Evolutionary conservation across 371 early-diverging fungal genomes (phyloP), one percentile per base, ranked within the genome.

Genomic region (Mortierella sp.): DNA sequence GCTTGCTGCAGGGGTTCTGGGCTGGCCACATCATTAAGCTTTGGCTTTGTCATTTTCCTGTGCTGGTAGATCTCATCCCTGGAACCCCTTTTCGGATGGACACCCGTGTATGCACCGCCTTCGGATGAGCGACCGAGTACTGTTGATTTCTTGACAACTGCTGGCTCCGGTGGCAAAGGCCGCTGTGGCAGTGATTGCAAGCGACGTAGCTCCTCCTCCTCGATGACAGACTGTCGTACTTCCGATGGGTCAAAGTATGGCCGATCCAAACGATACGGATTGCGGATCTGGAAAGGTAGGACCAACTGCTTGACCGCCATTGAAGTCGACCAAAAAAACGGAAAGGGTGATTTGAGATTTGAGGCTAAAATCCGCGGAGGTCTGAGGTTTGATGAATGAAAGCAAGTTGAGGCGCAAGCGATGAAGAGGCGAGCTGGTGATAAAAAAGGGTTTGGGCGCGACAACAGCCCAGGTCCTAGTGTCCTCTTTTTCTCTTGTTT

Each of bases 251-350:
- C 68, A 39, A 64, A 76, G 6, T 41, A 23, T 19, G 76, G 66
- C 26, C 76, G 61, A 23, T 76, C 76, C 30, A 76, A 45, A 16
- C 76, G 70, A 45, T 76, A 76, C 21, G 76, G 76, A 27, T 76
- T 76, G 18, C 76, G 76, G 39, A 69, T 57, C 62, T 65, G 76
- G 23, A 76, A 76, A 3, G 61, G 50, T 0, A 68, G 28, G 1
- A 54, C 28, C 50, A 52, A 70, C 24, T 56, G 62, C 34, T 61
- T 69, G 51, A 54, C 26, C 27, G 65, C 55, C 69, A 68, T 67
- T 23, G 18, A 9, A 23, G 42, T 45, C 26, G 38, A 18, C 18
- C n/a, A n/a, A n/a, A n/a, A n/a, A 41, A 54, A 28, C 28, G 49
- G 49, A 53, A n/a, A 52, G 19, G 28, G 45, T 49, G 39, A 16